Conservation (phyloP, 2,329 filamentous ascomycete genomes). For the Hyphodiscus sp. region DNA sequence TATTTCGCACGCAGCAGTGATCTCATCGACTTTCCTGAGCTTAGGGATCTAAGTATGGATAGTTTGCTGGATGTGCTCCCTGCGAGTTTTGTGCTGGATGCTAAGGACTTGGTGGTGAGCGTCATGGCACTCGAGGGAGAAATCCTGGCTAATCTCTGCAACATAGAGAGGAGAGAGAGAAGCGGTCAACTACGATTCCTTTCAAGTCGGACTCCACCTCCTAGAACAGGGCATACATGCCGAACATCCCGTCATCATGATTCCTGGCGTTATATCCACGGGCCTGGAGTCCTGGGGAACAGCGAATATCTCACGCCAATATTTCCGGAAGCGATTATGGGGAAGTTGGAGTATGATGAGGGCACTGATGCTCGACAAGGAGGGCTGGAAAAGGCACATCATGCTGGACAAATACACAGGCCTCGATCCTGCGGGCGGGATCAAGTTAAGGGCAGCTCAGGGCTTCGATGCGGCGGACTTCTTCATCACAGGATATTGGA, state of each 20-base stretch:
- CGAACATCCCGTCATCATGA: conserved; percentile 89
- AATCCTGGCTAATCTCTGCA: conserved; percentile 8
- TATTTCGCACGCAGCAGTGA: conserved; percentile 89
- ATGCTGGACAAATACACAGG: conserved; percentile 93
- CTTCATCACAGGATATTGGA: conserved; percentile 90
- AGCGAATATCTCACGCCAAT: conserved; percentile 72
- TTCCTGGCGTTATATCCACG: conserved; percentile 95
- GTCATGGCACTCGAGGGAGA: conserved; percentile 5
- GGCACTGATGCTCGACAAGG: conserved; percentile 86
- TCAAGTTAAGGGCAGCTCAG: conserved; percentile 89
- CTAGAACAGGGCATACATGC: conserved; percentile 73
- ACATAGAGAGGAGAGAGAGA: conserved; percentile 75
- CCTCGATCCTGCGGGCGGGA: conserved; percentile 71
- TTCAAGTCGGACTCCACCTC: conserved; percentile 81
- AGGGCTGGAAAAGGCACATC: conserved; percentile 90
- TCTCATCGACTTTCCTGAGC: conserved; percentile 70
- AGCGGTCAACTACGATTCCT: conserved; percentile 86
- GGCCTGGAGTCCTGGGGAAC: conserved; percentile 97
- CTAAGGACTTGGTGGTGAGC: conserved; percentile 71
- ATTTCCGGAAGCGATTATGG: conserved; percentile 93
- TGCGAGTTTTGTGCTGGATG: conserved; percentile 77
- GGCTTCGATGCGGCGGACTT: conserved; percentile 98
- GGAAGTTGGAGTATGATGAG: conserved; percentile 99
- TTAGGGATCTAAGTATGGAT: conserved; percentile 73
- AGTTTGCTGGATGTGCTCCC: conserved; percentile 82